phyloP scores from a whole-genome alignment of 2,329 filamentous ascomycete species.

The Talaromyces funiculosus region DNA sequence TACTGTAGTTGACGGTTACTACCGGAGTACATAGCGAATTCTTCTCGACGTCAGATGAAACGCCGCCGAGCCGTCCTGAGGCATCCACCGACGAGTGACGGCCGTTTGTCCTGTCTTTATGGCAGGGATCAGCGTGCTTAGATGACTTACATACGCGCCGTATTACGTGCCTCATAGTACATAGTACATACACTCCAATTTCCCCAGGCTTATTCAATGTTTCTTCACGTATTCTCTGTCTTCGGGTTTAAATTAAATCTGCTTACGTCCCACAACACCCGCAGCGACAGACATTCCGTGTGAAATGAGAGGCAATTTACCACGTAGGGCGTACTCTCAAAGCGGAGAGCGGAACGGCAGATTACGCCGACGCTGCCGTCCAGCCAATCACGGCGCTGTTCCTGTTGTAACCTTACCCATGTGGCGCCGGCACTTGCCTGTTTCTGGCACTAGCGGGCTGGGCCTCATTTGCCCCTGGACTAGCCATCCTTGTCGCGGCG shows the following conservation, averaged over 20 bases:
- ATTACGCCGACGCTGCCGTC: neutral
- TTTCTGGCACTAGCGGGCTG: neutral
- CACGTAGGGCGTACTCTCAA: neutral
- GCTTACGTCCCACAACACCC: too few relatives aligned
- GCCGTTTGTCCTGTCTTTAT: neutral
- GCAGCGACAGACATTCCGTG: too few relatives aligned
- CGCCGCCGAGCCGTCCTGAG: neutral
- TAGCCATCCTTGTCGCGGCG: neutral
- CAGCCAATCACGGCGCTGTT: neutral
- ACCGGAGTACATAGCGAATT: too few relatives aligned
- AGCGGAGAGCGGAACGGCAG: neutral
- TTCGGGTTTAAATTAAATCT: too few relatives aligned
- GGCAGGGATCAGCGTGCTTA: neutral
- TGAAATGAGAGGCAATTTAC: too few relatives aligned
- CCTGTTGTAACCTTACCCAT: neutral
- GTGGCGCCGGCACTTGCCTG: neutral
- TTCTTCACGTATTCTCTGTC: too few relatives aligned
- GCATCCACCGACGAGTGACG: neutral
- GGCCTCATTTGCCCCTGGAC: neutral
- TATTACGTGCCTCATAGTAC: neutral
- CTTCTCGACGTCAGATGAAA: too few relatives aligned
- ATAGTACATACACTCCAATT: too few relatives aligned
- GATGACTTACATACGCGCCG: neutral
- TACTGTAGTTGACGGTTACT: too few relatives aligned
- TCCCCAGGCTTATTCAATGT: too few relatives aligned